Percentiles rank a stretch among this genome's conserved stretches.
Evolutionary conservation across 257 asterid species (phyloP).

Genomic region (Nyctanthes arbortristis): DNA sequence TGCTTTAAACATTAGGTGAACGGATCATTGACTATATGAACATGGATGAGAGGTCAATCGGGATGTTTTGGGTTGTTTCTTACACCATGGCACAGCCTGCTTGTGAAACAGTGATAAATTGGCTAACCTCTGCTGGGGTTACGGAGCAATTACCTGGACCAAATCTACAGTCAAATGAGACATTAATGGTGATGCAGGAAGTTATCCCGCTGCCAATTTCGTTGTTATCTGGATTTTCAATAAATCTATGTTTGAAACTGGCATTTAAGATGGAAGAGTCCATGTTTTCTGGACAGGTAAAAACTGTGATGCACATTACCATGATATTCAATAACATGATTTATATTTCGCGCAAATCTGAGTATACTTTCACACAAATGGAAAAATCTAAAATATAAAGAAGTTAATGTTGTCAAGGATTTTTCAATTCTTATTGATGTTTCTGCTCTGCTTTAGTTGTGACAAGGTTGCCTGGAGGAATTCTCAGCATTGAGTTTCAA

Average conservation of each 20-base stretch:
- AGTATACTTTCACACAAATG: background rate
- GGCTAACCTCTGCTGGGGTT: constrained; percentile 88
- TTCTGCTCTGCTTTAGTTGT: background rate
- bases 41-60: constrained; percentile 95
- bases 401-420: background rate
- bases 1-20: constrained; percentile 60
- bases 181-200: constrained; percentile 91
- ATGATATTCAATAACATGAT: constrained; percentile 22
- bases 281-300: constrained; percentile 95
- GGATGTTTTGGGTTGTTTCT: constrained; percentile 99
- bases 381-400: background rate
- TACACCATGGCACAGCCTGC: constrained; percentile 99
- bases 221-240: constrained; percentile 83
- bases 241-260: constrained; percentile 82
- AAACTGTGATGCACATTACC: constrained; percentile 12
- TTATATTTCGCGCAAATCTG: background rate
- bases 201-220: constrained; percentile 90
- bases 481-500: constrained; percentile 3
- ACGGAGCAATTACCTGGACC: constrained; percentile 77
- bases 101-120: constrained; percentile 86
- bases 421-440: background rate
- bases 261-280: constrained; percentile 85
- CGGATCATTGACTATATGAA: constrained; percentile 90
- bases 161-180: constrained; percentile 78
- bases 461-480: constrained; percentile 10